These are phyloP conservation scores for Fusarium zealandicum DNA, from an alignment of 2,329 filamentous ascomycete species.

Conservation along the genomic window DNA sequence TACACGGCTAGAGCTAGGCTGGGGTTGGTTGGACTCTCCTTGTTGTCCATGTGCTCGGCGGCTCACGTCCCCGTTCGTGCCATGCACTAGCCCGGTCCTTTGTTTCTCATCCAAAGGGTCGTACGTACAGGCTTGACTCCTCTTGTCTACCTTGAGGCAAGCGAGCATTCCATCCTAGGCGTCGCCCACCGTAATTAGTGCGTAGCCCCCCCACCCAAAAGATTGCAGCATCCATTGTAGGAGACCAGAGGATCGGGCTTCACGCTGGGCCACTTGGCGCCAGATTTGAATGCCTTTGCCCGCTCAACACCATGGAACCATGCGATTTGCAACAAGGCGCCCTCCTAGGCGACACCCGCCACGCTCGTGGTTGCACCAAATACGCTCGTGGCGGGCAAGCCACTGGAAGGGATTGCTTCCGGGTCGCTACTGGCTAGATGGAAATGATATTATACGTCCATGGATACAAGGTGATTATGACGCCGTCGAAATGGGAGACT, in stretches of 20 bases:
- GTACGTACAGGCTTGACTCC: constrained; percentile 4
- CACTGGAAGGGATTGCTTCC: constrained; percentile 18
- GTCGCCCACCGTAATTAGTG: constrained; percentile 10
- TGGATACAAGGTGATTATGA: constrained; percentile 12
- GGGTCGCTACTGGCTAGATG: constrained; percentile 18
- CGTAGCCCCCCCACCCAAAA: constrained; percentile 14
- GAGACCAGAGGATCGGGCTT: constrained; percentile 12
- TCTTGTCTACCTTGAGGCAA: constrained; percentile 10
- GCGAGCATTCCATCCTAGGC: constrained; percentile 22
- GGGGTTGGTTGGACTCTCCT: not conserved
- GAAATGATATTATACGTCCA: constrained; percentile 19
- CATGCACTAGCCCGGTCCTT: constrained; percentile 16
- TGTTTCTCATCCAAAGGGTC: constrained; percentile 12
- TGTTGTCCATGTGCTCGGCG: not conserved
- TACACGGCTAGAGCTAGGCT: not conserved
- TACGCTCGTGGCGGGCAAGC: constrained; percentile 28
- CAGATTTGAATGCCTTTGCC: constrained; percentile 18
- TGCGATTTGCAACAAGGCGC: constrained; percentile 29
- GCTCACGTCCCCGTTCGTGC: constrained; percentile 14
- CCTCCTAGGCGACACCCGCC: constrained; percentile 20
- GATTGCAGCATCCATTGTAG: constrained; percentile 5
- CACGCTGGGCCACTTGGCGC: constrained; percentile 19
- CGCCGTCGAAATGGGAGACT: constrained; percentile 12
- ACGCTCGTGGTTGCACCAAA: constrained; percentile 26
- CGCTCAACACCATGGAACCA: constrained; percentile 1